These are phyloP conservation scores for Chlorella sp. DNA, from an alignment of 139 green algal genomes.

Conservation along the genomic window DNA sequence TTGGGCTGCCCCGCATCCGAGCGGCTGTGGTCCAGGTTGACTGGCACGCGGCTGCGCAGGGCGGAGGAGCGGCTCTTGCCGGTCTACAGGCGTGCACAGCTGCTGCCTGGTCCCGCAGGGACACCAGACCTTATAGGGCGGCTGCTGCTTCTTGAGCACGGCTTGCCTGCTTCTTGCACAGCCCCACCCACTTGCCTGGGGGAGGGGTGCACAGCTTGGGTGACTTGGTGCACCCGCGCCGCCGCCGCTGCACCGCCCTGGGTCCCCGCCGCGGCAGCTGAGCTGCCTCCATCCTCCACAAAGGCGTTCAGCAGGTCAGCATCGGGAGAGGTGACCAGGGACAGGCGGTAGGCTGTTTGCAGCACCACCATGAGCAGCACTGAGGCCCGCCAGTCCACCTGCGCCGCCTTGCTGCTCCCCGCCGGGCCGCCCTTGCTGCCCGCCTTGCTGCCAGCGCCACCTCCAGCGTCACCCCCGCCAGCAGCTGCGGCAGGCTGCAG, in stretches of 20 bases:
- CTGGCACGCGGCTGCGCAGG: constrained; percentile 31
- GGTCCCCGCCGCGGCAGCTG: neutral
- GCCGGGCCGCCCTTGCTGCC: neutral
- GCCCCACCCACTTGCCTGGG: constrained; percentile 49
- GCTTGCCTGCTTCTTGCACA: too few species aligned
- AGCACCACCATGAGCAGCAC: constrained; percentile 78
- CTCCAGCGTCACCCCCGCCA: neutral
- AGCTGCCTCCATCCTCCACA: constrained; percentile 17
- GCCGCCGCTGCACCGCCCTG: neutral
- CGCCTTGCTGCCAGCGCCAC: neutral
- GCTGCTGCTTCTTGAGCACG: too few species aligned
- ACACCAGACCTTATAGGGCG: too few species aligned
- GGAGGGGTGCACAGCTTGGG: constrained; percentile 60
- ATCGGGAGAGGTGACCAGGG: constrained; percentile 46
- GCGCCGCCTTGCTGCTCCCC: constrained; percentile 20
- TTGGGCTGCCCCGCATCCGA: constrained; percentile 29
- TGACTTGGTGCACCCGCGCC: constrained; percentile 35
- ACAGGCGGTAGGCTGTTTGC: constrained; percentile 71
- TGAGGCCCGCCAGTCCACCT: constrained; percentile 65
- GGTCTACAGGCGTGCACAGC: too few species aligned
- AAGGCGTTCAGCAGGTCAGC: constrained; percentile 1
- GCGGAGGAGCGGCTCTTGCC: too few species aligned
- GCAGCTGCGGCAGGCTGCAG: neutral
- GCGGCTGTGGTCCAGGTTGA: constrained; percentile 71
- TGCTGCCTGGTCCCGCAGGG: too few species aligned